Conservation (phyloP, 306 rosid species). For the Vicia sativa region DNA sequence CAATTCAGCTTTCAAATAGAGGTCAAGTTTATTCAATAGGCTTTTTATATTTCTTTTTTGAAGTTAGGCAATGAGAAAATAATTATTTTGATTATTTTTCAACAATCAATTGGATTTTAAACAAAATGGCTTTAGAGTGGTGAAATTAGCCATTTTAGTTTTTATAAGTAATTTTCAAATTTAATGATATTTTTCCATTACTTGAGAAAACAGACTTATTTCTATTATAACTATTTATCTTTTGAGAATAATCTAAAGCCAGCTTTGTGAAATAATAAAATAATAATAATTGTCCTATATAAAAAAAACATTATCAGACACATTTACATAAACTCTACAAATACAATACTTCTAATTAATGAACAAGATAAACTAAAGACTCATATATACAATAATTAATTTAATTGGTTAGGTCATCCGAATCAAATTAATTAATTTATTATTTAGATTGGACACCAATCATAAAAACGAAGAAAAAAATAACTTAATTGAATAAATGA, state of each 20-base stretch:
- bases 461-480: no score
- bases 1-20: neutral
- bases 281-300: neutral
- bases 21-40: neutral
- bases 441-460: no score
- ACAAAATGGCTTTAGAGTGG: constrained; percentile 16
- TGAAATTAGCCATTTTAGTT: constrained; percentile 7
- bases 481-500: no score
- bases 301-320: no score
- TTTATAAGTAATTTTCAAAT: constrained; percentile 10
- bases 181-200: neutral
- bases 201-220: neutral
- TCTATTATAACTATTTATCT: neutral
- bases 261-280: constrained; percentile 3
- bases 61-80: neutral
- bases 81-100: neutral
- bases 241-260: constrained; percentile 19
- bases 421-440: no score
- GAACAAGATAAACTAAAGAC: no score
- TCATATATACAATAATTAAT: no score
- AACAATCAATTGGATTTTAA: constrained; percentile 4
- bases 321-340: neutral
- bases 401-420: no score
- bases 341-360: neutral
- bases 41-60: constrained; percentile 5